Evolutionary conservation across 2,329 filamentous ascomycete genomes (phyloP).

Genomic region (Stemphylium beticola): DNA sequence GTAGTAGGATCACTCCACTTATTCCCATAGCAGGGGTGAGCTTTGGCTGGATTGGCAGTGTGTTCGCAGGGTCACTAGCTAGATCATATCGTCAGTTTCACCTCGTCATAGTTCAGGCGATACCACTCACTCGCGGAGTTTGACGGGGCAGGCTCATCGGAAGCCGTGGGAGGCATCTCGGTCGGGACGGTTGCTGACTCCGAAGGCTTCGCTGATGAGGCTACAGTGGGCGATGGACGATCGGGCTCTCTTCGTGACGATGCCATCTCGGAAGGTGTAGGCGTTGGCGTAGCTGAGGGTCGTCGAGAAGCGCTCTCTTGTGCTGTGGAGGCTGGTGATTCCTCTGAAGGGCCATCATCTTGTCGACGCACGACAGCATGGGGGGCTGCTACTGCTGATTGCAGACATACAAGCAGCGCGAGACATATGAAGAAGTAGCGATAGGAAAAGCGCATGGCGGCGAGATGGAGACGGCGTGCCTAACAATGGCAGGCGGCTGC

Average conservation of each 20-base stretch:
- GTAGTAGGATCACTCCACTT: constrained; percentile 76
- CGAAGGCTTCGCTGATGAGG: constrained; percentile 20
- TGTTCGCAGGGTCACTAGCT: constrained; percentile 21
- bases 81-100: background rate
- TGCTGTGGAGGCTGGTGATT: constrained; percentile 18
- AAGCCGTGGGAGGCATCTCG: constrained; percentile 24
- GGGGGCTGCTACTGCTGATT: constrained; percentile 30
- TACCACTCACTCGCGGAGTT: constrained; percentile 23
- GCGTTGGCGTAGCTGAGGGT: constrained; percentile 25
- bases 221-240: constrained; percentile 18
- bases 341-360: constrained; percentile 30
- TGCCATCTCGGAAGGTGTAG: constrained; percentile 15
- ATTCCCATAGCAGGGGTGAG: constrained; percentile 84
- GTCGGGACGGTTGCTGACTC: constrained; percentile 17
- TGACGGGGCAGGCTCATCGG: constrained; percentile 24
- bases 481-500: constrained; percentile 22
- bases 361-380: constrained; percentile 38
- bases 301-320: constrained; percentile 17
- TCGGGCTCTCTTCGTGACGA: constrained; percentile 21
- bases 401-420: constrained; percentile 35
- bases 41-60: constrained; percentile 72
- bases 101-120: background rate
- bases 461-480: constrained; percentile 11
- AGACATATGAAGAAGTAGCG: constrained; percentile 34
- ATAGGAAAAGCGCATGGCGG: constrained; percentile 38